phyloP scores from a whole-genome alignment of 352 stramenopile genomes.

The Aphanomyces invadans region DNA sequence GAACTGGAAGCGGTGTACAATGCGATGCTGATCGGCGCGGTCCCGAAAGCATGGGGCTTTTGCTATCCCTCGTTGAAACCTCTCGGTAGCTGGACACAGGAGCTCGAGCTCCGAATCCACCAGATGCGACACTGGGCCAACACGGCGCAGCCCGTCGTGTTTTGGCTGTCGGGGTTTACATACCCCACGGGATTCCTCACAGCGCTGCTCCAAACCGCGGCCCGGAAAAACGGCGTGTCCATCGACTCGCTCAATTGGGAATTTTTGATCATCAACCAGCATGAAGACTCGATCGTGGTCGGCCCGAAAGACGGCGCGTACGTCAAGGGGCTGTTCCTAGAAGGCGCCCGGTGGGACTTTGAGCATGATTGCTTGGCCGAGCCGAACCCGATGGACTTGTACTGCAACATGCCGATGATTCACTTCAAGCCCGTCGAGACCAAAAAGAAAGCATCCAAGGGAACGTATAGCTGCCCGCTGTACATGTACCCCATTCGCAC shows the following conservation, averaged over 20 bases:
- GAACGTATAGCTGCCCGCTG: conserved; percentile 89
- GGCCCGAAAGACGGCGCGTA: conserved; percentile 88
- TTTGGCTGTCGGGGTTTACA: conserved; percentile 95
- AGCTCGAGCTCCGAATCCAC: conserved; percentile 84
- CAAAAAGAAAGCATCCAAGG: conserved; percentile 91
- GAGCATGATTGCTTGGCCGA: conserved; percentile 86
- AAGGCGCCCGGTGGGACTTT: conserved; percentile 89
- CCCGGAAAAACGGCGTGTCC: conserved; percentile 90
- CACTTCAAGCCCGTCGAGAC: conserved; percentile 93
- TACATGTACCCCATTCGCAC: conserved; percentile 96
- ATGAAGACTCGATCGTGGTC: conserved; percentile 64
- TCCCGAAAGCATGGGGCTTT: conserved; percentile 87
- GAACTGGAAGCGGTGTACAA: conserved; percentile 92
- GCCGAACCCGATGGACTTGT: conserved; percentile 88
- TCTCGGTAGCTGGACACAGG: conserved; percentile 87
- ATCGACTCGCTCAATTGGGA: conserved; percentile 95
- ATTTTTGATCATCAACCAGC: conserved; percentile 89
- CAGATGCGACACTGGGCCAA: conserved; percentile 90
- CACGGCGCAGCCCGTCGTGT: conserved; percentile 72
- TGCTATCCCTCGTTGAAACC: conserved; percentile 94
- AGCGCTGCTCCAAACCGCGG: conserved; percentile 91
- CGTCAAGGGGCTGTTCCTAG: conserved; percentile 87
- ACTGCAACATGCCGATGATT: conserved; percentile 87
- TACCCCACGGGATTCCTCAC: conserved; percentile 96
- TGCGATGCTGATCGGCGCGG: conserved; percentile 77